Evolutionary conservation across 768 basidiomycete genomes (phyloP).

Genomic region (Pleurotus tuber-regium): DNA sequence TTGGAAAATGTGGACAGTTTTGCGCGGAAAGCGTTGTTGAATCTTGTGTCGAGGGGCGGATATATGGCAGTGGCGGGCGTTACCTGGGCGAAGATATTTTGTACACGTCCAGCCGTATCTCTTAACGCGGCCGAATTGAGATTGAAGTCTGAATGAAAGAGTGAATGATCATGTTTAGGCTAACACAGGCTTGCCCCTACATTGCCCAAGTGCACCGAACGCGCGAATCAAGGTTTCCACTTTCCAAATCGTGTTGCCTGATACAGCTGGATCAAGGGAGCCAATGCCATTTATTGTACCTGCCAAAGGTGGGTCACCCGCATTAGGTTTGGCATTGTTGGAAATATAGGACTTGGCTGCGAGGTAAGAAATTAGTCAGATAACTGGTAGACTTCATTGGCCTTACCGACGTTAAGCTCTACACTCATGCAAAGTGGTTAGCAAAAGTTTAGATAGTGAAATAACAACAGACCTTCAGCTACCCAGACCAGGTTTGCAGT

Average conservation of each 20-base stretch:
- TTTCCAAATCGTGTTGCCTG: background rate
- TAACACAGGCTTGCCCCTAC: background rate
- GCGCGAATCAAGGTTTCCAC: background rate
- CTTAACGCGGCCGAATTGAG: background rate
- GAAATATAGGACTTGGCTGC: conserved; percentile 1
- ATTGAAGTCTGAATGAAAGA: background rate
- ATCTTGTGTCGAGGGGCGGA: background rate
- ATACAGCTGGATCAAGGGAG: background rate
- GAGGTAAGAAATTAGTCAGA: too few species aligned
- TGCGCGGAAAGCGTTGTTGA: background rate
- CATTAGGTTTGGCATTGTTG: background rate
- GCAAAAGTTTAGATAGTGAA: background rate
- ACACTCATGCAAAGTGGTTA: background rate
- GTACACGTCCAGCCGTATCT: background rate
- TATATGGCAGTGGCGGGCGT: background rate
- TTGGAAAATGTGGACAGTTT: background rate
- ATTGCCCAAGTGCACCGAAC: background rate
- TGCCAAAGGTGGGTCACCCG: background rate
- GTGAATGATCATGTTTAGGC: background rate
- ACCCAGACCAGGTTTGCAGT: background rate
- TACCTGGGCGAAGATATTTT: background rate
- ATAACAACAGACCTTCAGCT: background rate
- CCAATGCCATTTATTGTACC: background rate
- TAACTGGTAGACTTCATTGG: too few species aligned
- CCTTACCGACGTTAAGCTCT: background rate